phyloP scores from a whole-genome alignment of 495 filamentous ascomycete species.

The Lindgomyces ingoldianus region DNA sequence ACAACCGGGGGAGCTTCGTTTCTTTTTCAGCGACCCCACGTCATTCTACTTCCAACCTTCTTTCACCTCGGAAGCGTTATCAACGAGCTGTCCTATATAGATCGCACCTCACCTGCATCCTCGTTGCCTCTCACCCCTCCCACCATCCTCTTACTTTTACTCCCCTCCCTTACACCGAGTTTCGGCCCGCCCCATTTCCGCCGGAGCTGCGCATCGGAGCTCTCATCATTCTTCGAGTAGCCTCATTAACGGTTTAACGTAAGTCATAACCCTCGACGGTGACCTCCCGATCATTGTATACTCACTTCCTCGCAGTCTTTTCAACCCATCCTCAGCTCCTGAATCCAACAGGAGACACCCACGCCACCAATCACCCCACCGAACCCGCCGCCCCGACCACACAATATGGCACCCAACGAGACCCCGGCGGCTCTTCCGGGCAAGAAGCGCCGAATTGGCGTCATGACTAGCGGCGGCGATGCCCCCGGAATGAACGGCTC shows the following conservation, averaged over 20 bases:
- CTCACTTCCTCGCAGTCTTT: background rate
- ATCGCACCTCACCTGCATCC: background rate
- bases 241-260: no score
- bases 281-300: background rate
- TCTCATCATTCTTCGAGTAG: background rate
- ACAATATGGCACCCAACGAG: constrained; percentile 17
- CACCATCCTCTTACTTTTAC: background rate
- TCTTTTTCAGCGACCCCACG: background rate
- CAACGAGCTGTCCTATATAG: background rate
- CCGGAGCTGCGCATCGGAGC: background rate
- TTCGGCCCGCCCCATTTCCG: background rate
- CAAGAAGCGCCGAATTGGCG: constrained; percentile 77
- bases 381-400: background rate
- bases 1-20: background rate
- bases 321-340: background rate
- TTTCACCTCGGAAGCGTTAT: background rate
- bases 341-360: background rate
- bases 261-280: no score
- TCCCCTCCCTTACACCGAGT: background rate
- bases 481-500: constrained; percentile 97
- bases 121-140: background rate
- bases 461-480: constrained; percentile 97
- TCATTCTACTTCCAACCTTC: background rate
- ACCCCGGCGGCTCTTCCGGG: constrained; percentile 19
- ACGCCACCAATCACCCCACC: background rate